A percentile compares a stretch with the other conserved stretches of the same genome.
Evolutionary conservation across 139 green algal genomes (phyloP).

Genomic region (Chlamydomonas urium): DNA sequence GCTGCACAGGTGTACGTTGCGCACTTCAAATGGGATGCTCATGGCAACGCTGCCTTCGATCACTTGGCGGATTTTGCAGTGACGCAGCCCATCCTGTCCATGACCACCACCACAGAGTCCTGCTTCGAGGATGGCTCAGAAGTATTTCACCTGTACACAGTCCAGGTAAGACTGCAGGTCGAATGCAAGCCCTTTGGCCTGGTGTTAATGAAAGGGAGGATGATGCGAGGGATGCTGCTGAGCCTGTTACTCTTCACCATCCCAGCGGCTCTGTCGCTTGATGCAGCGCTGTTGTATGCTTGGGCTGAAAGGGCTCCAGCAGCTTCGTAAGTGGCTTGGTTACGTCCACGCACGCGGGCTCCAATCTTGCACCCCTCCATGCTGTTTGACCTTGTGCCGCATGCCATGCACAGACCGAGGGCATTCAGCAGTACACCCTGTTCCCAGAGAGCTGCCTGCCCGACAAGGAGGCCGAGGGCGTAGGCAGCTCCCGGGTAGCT

Average conservation of each 20-base stretch:
- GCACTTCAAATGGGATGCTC: slow-evolving; percentile 32
- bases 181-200: too few relatives aligned
- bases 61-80: slow-evolving; percentile 65
- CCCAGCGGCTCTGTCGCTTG: too few relatives aligned
- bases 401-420: slow-evolving; percentile 77
- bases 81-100: slow-evolving; percentile 71
- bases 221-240: too few relatives aligned
- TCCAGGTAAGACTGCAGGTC: slow-evolving; percentile 21
- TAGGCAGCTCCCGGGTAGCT: neutral
- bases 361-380: neutral
- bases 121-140: slow-evolving; percentile 10
- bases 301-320: too few relatives aligned
- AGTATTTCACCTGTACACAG: slow-evolving; percentile 27
- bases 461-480: neutral
- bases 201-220: too few relatives aligned
- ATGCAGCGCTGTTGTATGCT: too few relatives aligned
- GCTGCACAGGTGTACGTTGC: slow-evolving; percentile 64
- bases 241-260: too few relatives aligned
- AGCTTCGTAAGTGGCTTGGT: too few relatives aligned
- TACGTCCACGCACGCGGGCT: too few relatives aligned
- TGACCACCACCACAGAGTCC: slow-evolving; percentile 33
- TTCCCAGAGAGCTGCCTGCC: slow-evolving; percentile 52
- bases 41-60: slow-evolving; percentile 45
- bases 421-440: slow-evolving; percentile 84
- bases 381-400: slow-evolving; percentile 46